A percentile compares a stretch with the other conserved stretches of the same genome.
phyloP scores from a whole-genome alignment of 1,284 basidiomycete genomes.

The Marasmius oreades region DNA sequence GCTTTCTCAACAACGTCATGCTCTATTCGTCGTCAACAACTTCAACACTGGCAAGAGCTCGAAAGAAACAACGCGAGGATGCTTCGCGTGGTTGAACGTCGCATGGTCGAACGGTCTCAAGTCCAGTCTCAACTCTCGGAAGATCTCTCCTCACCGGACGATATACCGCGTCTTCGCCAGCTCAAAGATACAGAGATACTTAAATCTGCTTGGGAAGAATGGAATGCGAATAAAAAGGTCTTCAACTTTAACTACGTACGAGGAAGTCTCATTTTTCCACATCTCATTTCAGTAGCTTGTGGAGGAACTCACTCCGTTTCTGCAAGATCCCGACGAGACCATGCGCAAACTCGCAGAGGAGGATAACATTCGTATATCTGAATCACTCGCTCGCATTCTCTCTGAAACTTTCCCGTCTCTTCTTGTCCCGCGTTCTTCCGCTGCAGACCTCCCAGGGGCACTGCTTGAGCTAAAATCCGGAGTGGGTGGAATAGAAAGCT shows the following conservation, averaged over 20 bases:
- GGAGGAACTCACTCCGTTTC: conserved; percentile 57
- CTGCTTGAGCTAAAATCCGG: conserved; percentile 91
- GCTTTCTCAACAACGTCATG: conserved; percentile 10
- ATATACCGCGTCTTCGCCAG: conserved; percentile 23
- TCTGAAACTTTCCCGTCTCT: conserved; percentile 60
- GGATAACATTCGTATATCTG: conserved; percentile 58
- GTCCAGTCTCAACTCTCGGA: conserved; percentile 30
- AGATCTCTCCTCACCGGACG: conserved; percentile 23
- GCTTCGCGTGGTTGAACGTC: conserved; percentile 36
- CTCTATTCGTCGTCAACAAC: conserved; percentile 2
- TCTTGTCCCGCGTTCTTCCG: conserved; percentile 69
- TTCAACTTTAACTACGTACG: conserved; percentile 1
- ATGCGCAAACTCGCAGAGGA: conserved; percentile 76
- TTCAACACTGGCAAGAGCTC: neutral
- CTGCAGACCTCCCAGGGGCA: conserved; percentile 60
- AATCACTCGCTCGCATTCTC: conserved; percentile 46
- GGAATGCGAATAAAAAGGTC: conserved; percentile 28
- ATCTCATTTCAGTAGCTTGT: conserved; percentile 54
- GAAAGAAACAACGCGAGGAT: conserved; percentile 33
- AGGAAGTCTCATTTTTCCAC: neutral
- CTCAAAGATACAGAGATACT: conserved; percentile 27
- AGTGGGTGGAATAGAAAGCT: conserved; percentile 89
- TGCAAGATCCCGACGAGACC: conserved; percentile 73
- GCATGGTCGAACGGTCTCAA: conserved; percentile 34
- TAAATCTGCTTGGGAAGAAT: conserved; percentile 27